A percentile compares a stretch with the other conserved stretches of the same genome.
These are phyloP conservation scores for Penicillium sp. DNA, from an alignment of 2,329 filamentous ascomycete genomes.

Conservation along the genomic window DNA sequence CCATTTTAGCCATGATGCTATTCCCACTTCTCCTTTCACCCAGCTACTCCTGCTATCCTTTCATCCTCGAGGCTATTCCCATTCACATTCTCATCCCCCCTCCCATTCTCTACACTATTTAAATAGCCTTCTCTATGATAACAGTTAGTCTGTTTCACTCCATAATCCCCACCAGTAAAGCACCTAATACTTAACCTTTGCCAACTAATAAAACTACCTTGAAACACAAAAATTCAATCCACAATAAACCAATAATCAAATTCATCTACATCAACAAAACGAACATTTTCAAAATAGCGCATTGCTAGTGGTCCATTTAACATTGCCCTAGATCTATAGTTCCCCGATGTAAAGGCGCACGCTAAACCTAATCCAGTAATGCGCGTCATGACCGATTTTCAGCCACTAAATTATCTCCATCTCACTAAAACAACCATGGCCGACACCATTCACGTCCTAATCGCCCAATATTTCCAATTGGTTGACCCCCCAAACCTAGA, in stretches of 20 bases:
- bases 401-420: background rate
- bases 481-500: slow-evolving; percentile 61
- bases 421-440: slow-evolving; percentile 4
- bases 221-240: too few relatives aligned
- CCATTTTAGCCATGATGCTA: background rate
- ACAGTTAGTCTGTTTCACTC: too few relatives aligned
- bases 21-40: background rate
- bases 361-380: background rate
- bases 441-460: slow-evolving; percentile 39
- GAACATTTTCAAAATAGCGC: background rate
- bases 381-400: background rate
- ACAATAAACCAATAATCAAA: too few relatives aligned
- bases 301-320: background rate
- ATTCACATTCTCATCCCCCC: too few relatives aligned
- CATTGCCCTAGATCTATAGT: background rate
- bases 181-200: too few relatives aligned
- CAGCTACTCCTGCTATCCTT: too few relatives aligned
- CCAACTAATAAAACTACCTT: too few relatives aligned
- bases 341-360: background rate
- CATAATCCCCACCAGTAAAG: too few relatives aligned
- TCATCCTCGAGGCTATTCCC: too few relatives aligned
- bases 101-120: too few relatives aligned
- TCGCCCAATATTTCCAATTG: slow-evolving; percentile 77
- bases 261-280: too few relatives aligned
- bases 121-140: too few relatives aligned